Conservation (phyloP, 192 early-diverging fungal genomes). For the Coemansia sp. region DNA sequence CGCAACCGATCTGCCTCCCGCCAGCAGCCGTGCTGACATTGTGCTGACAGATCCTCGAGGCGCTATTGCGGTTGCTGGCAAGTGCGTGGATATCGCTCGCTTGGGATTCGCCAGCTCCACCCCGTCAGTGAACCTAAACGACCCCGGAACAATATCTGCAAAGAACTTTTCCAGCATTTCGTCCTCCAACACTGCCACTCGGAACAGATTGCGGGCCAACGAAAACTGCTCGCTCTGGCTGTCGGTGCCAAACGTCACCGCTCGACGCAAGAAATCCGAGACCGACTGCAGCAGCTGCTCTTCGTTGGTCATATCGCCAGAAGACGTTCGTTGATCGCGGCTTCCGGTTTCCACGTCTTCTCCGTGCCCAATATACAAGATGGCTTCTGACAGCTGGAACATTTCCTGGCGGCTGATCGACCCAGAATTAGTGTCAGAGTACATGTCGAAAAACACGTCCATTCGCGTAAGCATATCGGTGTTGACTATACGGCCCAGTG, state of each 20-base stretch:
- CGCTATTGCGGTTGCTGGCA: conserved; percentile 35
- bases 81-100: conserved; percentile 36
- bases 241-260: conserved; percentile 16
- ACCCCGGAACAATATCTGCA: conserved; percentile 51
- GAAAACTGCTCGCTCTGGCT: conserved; percentile 13
- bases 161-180: conserved; percentile 85
- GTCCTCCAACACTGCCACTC: conserved; percentile 84
- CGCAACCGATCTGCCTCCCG: conserved; percentile 29
- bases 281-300: conserved; percentile 49
- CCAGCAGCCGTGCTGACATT: conserved; percentile 25
- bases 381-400: conserved; percentile 77
- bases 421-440: conserved; percentile 66
- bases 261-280: conserved; percentile 34
- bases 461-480: conserved; percentile 76
- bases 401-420: conserved; percentile 73
- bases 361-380: conserved; percentile 69
- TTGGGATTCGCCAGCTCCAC: conserved; percentile 49
- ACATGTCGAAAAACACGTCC: conserved; percentile 79
- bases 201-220: conserved; percentile 55
- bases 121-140: conserved; percentile 51
- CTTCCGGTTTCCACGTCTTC: conserved; percentile 29
- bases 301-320: conserved; percentile 40
- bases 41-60: conserved; percentile 16
- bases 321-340: conserved; percentile 1
- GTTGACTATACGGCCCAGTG: conserved; percentile 71